Evolutionary conservation across 176 grass and related monocot species (phyloP), one percentile per base, ranked within the genome.

Genomic region (Carex myosuroides): DNA sequence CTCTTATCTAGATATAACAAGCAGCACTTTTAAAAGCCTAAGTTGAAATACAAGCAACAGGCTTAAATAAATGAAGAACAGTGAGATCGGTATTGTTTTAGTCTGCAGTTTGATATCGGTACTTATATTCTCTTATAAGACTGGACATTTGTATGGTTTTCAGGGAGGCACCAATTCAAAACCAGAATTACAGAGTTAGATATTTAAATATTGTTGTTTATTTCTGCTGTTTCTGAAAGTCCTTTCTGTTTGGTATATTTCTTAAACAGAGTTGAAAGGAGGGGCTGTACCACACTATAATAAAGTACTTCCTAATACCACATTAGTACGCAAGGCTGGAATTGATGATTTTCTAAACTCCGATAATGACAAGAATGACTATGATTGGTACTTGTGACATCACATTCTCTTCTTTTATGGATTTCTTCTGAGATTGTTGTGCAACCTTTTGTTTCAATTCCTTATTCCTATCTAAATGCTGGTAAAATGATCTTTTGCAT

Each of bases 351-450:
- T 98, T 88, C 89, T 98, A 42, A 90, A 95, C 80, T 91, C 89
- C 33, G 95, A 93, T 58, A 93, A 92, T 13, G 95, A 93, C 63
- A 98, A 98, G 89, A 98, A 86, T 74, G 95, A 98, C 64, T 98
- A 98, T 83, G 95, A 98, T 79, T 98, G 95, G 95, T 98, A 89
- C 22, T 77, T 56, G 29, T 60, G 85, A 85, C 65, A n/a, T 21
- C 18, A 81, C 20, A 56, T 58, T 69, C 30, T 35, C 39, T 71
- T 54, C 60, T 80, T 84, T 82, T 68, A 20, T 13, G 41, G 3
- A 24, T 30, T 22, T 71, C 61, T 61, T 42, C 46, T 44, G 7
- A 53, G 65, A 56, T 48, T 22, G 18, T 84, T 55, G 60, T 41
- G 79, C 0, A 79, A 0, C 41, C 5, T 30, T 56, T 63, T n/a